Conservation (phyloP, 2,329 filamentous ascomycete species). For the Lachnellula occidentalis region DNA sequence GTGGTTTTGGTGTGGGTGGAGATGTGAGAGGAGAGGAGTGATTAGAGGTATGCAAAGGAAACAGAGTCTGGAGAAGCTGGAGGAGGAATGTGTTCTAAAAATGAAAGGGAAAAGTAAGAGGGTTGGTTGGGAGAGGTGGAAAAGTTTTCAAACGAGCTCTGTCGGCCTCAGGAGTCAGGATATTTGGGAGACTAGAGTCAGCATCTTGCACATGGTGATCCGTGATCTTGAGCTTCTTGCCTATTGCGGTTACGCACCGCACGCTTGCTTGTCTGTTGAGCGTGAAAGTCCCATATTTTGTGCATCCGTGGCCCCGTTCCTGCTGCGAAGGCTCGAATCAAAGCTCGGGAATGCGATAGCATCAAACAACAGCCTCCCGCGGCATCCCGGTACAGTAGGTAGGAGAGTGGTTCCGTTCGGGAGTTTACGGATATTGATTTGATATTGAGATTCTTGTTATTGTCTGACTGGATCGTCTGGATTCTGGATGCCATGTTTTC, state of each 20-base stretch:
- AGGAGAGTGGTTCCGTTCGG: neutral
- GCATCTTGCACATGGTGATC: slow-evolving; percentile 14
- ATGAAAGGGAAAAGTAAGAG: neutral
- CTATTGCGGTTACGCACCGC: slow-evolving; percentile 9
- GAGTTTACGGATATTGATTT: slow-evolving; percentile 9
- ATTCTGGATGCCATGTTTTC: neutral
- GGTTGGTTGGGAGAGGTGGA: slow-evolving; percentile 11
- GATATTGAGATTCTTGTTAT: neutral
- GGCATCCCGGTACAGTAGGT: too few species aligned
- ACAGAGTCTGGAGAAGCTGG: slow-evolving; percentile 19
- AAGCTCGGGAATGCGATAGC: neutral
- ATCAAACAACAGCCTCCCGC: neutral
- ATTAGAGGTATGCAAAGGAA: neutral
- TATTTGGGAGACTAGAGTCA: too few species aligned
- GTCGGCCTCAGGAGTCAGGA: slow-evolving; percentile 2
- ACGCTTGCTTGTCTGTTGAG: slow-evolving; percentile 12
- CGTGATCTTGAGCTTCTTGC: slow-evolving; percentile 10
- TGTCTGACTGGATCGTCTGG: too few species aligned
- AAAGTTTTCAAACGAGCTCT: slow-evolving; percentile 16
- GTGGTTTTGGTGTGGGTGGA: slow-evolving; percentile 12
- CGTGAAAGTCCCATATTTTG: slow-evolving; percentile 6
- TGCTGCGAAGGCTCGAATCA: neutral
- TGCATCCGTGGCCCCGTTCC: slow-evolving; percentile 3
- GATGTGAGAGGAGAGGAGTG: slow-evolving; percentile 15
- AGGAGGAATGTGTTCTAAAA: slow-evolving; percentile 9